Base-by-base conservation (phyloP, 768 basidiomycete genomes). In the Hypholoma sublateritium region DNA sequence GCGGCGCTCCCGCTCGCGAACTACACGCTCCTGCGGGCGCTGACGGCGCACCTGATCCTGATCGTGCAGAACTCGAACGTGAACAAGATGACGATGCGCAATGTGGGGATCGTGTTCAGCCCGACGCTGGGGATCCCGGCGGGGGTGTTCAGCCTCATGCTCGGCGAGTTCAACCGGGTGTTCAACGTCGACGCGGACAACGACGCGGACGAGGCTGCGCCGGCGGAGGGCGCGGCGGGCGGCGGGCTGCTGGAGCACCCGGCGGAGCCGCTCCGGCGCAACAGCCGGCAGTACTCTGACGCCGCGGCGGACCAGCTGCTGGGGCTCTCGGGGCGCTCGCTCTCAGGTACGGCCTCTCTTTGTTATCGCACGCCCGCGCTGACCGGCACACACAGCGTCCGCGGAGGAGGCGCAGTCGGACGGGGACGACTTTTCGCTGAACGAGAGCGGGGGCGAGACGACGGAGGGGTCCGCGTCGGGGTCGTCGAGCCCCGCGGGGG, bases 51-150 rank as follows among this genome's bases (percentile, higher is more conserved):
- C 72, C 79, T 99, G 59, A 97, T 98, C 62, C 79, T 95, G 43
- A 91, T 99, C 64, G 94, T 98, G 44, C 89, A 93, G 71, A 95
- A 98, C 68, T 84, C 94, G 16, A 65, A 80, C 42, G 75, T 89
- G 57, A 97, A 97, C 85, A 98, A 95, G 79, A 99, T 99, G 97
- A 95, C 91, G 41, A 88, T 98, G 85, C 87, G 96, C 45, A 99
- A 99, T 69, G 93, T 99, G 24, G 95, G 96, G 16, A 98, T 99
- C 58, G 96, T 98, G 21, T 98, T 98, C 75, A 95, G 94, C 62
- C 97, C 97, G 2, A 98, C 97, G 0, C 79, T 99, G 12, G 95
- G 94, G 43, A 97, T 99, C 64, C 96, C 96, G n/a, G 96, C 96
- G 3, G 93, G 93, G 6, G 91, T 98, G 42, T 95, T 98, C 73